phyloP scores from a whole-genome alignment of 2,329 filamentous ascomycete genomes.

The Penicillium occitanis region DNA sequence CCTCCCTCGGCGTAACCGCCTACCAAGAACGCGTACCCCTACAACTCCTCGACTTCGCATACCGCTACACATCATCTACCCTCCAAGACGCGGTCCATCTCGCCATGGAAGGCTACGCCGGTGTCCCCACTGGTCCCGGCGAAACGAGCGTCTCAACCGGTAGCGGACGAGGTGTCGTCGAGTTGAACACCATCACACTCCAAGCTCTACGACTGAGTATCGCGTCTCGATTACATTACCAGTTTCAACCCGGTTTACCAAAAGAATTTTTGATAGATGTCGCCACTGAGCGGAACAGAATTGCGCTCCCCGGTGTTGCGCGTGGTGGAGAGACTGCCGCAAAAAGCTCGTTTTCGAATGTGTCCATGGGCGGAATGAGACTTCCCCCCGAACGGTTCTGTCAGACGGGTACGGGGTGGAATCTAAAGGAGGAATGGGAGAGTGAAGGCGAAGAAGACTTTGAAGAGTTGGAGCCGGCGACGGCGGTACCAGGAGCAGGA shows the following conservation, averaged over 20 bases:
- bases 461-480: slow-evolving; percentile 13
- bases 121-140: slow-evolving; percentile 33
- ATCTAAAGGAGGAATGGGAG: slow-evolving; percentile 59
- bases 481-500: slow-evolving; percentile 18
- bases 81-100: slow-evolving; percentile 55
- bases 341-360: slow-evolving; percentile 32
- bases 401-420: slow-evolving; percentile 58
- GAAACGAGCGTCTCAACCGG: slow-evolving; percentile 30
- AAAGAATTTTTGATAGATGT: slow-evolving; percentile 63
- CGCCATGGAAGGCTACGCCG: slow-evolving; percentile 52
- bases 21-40: slow-evolving; percentile 56
- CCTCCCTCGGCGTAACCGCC: slow-evolving; percentile 49
- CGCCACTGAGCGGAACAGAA: slow-evolving; percentile 55
- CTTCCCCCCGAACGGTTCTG: slow-evolving; percentile 64
- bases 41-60: slow-evolving; percentile 54
- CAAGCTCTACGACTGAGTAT: slow-evolving; percentile 62
- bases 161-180: slow-evolving; percentile 39
- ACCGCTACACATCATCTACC: slow-evolving; percentile 55
- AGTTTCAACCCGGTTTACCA: slow-evolving; percentile 59
- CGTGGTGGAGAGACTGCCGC: slow-evolving; percentile 44
- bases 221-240: slow-evolving; percentile 58
- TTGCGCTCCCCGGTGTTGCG: slow-evolving; percentile 56
- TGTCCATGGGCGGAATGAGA: slow-evolving; percentile 54
- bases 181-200: slow-evolving; percentile 55
- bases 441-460: slow-evolving; percentile 52